These are phyloP conservation scores for Chondrostereum purpureum DNA, from an alignment of 1,284 basidiomycete genomes.

Conservation along the genomic window DNA sequence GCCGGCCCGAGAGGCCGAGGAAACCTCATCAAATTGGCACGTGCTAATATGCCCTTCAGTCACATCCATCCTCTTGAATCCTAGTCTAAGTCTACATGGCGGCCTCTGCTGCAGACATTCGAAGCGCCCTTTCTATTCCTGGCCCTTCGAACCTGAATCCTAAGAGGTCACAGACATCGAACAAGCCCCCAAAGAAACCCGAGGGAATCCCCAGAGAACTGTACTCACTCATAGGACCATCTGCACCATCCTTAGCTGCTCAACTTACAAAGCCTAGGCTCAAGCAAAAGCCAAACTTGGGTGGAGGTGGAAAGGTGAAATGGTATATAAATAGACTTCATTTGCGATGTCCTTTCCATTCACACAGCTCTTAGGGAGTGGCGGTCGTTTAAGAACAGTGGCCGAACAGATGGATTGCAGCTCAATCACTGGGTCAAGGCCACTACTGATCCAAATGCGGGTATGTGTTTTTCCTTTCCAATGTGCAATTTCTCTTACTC, in stretches of 20 bases:
- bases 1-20: too few relatives aligned
- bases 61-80: too few relatives aligned
- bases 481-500: conserved; percentile 3
- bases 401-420: conserved; percentile 50
- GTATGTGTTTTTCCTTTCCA: conserved; percentile 29
- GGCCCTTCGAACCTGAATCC: conserved; percentile 31
- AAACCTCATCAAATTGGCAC: too few relatives aligned
- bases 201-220: conserved; percentile 92
- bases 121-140: conserved; percentile 70
- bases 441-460: conserved; percentile 42
- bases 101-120: conserved; percentile 72
- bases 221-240: conserved; percentile 89
- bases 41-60: too few relatives aligned
- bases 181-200: conserved; percentile 56
- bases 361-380: conserved; percentile 61
- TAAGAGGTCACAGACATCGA: conserved; percentile 23
- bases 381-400: conserved; percentile 63
- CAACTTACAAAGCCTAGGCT: conserved; percentile 77
- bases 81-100: conserved; percentile 35
- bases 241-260: conserved; percentile 76
- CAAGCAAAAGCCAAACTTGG: conserved; percentile 77
- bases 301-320: conserved; percentile 54
- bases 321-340: conserved; percentile 43
- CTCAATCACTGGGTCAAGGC: conserved; percentile 71
- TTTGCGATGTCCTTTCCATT: conserved; percentile 7